Percentiles rank a stretch among this genome's conserved stretches.
Conservation (phyloP, 2,329 filamentous ascomycete species). For the Verticillium albo-atrum region DNA sequence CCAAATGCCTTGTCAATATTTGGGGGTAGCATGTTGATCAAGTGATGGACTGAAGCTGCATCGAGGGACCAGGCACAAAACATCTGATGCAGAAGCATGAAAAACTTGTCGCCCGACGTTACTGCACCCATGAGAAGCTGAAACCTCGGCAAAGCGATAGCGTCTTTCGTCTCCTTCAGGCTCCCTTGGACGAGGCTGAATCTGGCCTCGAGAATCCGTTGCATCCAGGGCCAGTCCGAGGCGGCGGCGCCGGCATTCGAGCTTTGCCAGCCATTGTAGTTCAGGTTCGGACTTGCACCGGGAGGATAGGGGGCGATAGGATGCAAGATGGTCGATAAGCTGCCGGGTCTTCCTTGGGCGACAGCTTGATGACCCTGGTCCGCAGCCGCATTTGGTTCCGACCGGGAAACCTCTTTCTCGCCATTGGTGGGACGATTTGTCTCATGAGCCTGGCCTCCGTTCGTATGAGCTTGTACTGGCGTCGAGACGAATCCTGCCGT, state of each 20-base stretch:
- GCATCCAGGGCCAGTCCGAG: not conserved
- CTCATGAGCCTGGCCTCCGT: not conserved
- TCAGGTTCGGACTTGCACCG: not conserved
- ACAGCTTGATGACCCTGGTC: not conserved
- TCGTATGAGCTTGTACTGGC: not conserved
- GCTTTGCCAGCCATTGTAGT: not conserved
- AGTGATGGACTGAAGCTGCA: slow-evolving; percentile 25
- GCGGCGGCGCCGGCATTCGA: not conserved
- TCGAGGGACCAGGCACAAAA: slow-evolving; percentile 52
- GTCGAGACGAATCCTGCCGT: not conserved
- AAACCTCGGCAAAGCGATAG: slow-evolving; percentile 33
- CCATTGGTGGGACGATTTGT: no score
- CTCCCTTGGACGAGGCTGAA: not conserved
- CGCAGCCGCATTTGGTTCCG: not conserved
- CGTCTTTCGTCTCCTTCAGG: not conserved
- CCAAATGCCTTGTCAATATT: slow-evolving; percentile 27
- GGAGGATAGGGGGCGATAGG: not conserved
- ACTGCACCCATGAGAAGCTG: slow-evolving; percentile 56
- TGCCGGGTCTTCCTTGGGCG: not conserved
- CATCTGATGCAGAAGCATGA: slow-evolving; percentile 60
- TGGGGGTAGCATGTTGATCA: not conserved
- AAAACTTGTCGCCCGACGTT: slow-evolving; percentile 51
- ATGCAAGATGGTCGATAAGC: not conserved
- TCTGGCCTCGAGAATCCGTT: not conserved
- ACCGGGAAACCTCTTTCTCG: not conserved